phyloP scores from a whole-genome alignment of 768 basidiomycete species.

The Pleurotus sapidus region DNA sequence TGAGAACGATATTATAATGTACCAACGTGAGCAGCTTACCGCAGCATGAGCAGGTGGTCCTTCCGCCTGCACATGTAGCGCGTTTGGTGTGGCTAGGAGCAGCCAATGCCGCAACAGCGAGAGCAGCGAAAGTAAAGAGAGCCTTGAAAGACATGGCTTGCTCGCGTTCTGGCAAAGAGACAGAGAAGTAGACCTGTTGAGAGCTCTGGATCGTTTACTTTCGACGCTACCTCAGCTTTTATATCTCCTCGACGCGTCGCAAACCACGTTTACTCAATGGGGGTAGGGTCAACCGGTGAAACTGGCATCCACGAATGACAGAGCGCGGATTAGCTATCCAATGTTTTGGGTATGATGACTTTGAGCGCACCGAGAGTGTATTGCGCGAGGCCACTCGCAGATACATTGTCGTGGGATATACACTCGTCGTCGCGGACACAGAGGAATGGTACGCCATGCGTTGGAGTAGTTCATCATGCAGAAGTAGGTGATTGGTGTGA shows the following conservation, averaged over 20 bases:
- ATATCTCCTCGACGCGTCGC: neutral
- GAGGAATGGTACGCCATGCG: neutral
- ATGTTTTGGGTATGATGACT: neutral
- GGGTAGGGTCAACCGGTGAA: neutral
- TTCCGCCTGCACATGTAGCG: slow-evolving; percentile 16
- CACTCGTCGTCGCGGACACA: neutral
- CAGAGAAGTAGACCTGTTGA: neutral
- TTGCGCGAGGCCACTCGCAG: neutral
- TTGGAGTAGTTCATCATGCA: neutral
- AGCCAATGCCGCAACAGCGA: slow-evolving; percentile 36
- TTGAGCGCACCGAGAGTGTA: neutral
- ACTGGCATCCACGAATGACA: neutral
- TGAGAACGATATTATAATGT: neutral
- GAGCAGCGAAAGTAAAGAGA: neutral
- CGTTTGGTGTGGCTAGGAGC: slow-evolving; percentile 36
- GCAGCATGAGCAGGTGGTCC: slow-evolving; percentile 11
- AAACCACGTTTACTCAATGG: neutral
- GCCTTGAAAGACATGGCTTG: neutral
- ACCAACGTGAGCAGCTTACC: neutral
- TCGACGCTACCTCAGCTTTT: neutral
- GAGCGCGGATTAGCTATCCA: neutral
- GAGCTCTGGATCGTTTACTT: neutral
- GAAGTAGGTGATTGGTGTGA: neutral
- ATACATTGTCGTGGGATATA: neutral
- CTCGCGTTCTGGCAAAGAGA: neutral